phyloP scores from a whole-genome alignment of 1,284 basidiomycete species.

The Ustilago curta region DNA sequence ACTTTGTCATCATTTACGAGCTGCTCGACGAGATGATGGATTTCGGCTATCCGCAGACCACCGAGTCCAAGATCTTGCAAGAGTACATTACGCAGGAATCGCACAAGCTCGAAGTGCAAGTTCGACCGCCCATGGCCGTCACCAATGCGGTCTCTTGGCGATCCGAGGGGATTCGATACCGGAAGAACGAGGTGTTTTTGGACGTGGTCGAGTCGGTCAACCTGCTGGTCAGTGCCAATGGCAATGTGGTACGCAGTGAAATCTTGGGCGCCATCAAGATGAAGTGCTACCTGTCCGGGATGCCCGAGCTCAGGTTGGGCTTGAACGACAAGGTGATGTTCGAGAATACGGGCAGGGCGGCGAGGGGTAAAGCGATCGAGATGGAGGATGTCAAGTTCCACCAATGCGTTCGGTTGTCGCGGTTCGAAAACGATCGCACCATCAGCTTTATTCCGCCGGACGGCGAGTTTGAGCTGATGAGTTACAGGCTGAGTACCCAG shows the following conservation, averaged over 20 bases:
- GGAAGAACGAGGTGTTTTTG: constrained; percentile 99
- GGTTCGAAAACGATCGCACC: constrained; percentile 98
- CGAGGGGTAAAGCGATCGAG: constrained; percentile 96
- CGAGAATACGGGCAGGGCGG: constrained; percentile 92
- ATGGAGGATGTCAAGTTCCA: constrained; percentile 99
- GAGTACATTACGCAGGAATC: constrained; percentile 99
- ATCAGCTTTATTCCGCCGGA: constrained; percentile 99
- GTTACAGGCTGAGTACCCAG: constrained; percentile 91
- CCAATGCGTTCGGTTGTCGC: constrained; percentile 98
- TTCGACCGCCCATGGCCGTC: constrained; percentile 93
- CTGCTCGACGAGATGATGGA: constrained; percentile 99
- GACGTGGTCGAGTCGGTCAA: constrained; percentile 99
- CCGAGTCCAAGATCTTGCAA: constrained; percentile 98
- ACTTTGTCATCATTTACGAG: constrained; percentile 94
- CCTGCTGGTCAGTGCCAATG: constrained; percentile 93
- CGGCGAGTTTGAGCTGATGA: constrained; percentile 98
- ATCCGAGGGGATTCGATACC: constrained; percentile 95
- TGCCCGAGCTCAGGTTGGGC: constrained; percentile 95
- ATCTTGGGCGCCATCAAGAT: constrained; percentile 98
- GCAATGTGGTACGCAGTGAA: constrained; percentile 96
- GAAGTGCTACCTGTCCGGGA: constrained; percentile 99
- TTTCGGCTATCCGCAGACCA: constrained; percentile 98
- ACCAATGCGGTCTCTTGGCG: constrained; percentile 99
- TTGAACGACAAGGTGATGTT: constrained; percentile 99
- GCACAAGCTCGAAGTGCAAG: constrained; percentile 97